These are phyloP conservation scores for Debaryomyces nepalensis DNA, from an alignment of 1,139 yeast species.

Conservation along the genomic window DNA sequence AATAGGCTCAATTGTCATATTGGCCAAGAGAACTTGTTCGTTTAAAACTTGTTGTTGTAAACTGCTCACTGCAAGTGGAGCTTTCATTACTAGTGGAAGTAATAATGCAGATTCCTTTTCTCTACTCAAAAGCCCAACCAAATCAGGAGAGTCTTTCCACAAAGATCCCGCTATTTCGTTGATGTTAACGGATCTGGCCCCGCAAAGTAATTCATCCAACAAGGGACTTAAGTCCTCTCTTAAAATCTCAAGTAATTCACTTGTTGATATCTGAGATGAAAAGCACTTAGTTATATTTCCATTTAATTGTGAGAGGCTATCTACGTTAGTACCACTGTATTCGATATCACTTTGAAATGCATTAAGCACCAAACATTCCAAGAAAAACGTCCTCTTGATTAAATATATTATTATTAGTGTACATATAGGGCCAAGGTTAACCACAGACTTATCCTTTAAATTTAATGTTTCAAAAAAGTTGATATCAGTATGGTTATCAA, in stretches of 20 bases:
- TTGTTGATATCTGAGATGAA: slow-evolving; percentile 1
- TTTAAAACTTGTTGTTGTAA: slow-evolving; percentile 19
- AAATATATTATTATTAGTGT: slow-evolving; percentile 30
- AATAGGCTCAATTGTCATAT: not conserved
- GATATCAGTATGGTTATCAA: slow-evolving; percentile 6
- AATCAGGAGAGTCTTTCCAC: slow-evolving; percentile 4
- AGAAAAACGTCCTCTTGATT: slow-evolving; percentile 29
- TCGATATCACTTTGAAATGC: slow-evolving; percentile 8
- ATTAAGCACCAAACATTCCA: slow-evolving; percentile 22
- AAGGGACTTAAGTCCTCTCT: slow-evolving; percentile 35
- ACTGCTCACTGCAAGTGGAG: slow-evolving; percentile 21
- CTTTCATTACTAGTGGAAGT: slow-evolving; percentile 26
- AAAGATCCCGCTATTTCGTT: slow-evolving; percentile 1
- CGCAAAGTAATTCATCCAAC: slow-evolving; percentile 27
- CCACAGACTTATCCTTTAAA: slow-evolving; percentile 12
- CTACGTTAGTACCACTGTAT: not conserved
- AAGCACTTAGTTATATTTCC: slow-evolving; percentile 11
- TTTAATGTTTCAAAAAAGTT: slow-evolving; percentile 12
- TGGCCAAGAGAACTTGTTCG: slow-evolving; percentile 11
- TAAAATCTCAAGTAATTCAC: slow-evolving; percentile 22
- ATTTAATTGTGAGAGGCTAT: not conserved
- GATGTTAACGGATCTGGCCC: not conserved
- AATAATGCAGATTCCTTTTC: slow-evolving; percentile 36
- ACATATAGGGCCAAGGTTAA: not conserved
- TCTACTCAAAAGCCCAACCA: slow-evolving; percentile 22